Percentiles rank a stretch among this genome's conserved stretches.
Conservation (phyloP, 176 grass and related monocot genomes). For the Calamus simplicifolius region DNA sequence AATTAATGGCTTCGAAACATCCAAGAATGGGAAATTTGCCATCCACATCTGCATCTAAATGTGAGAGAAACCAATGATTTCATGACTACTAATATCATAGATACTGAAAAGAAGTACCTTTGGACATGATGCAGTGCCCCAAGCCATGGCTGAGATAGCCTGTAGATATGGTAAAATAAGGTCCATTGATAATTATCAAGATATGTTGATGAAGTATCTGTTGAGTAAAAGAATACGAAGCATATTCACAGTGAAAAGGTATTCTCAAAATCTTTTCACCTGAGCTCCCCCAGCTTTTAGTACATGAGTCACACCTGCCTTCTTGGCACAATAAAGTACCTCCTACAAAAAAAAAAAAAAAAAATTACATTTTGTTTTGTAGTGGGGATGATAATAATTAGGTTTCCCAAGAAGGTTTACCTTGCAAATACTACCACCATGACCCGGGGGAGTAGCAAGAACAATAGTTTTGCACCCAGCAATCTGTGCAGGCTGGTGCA, state of each 20-base stretch:
- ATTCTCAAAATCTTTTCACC: slow-evolving; percentile 30
- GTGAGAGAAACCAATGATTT: too few species aligned
- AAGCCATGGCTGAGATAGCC: slow-evolving; percentile 95
- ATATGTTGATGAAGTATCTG: background rate
- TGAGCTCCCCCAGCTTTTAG: slow-evolving; percentile 94
- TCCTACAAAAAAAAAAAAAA: slow-evolving; percentile 47
- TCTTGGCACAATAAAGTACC: slow-evolving; percentile 96
- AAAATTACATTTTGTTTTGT: slow-evolving; percentile 1
- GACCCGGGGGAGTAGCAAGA: slow-evolving; percentile 80
- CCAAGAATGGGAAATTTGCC: too few species aligned
- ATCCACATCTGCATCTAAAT: too few species aligned
- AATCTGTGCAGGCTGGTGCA: slow-evolving; percentile 83
- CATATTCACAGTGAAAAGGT: background rate
- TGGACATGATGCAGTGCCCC: slow-evolving; percentile 82
- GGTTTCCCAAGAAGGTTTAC: slow-evolving; percentile 20
- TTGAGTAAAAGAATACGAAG: slow-evolving; percentile 13
- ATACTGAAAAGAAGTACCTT: slow-evolving; percentile 39
- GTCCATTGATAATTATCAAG: background rate
- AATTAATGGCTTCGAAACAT: too few species aligned
- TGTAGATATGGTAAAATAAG: slow-evolving; percentile 22
- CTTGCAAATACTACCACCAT: slow-evolving; percentile 93
- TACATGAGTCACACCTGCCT: slow-evolving; percentile 91
- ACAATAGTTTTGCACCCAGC: slow-evolving; percentile 84
- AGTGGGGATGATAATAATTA: background rate
- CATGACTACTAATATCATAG: too few species aligned